Conservation (phyloP, 495 filamentous ascomycete species). For the Annulohypoxylon moriforme region DNA sequence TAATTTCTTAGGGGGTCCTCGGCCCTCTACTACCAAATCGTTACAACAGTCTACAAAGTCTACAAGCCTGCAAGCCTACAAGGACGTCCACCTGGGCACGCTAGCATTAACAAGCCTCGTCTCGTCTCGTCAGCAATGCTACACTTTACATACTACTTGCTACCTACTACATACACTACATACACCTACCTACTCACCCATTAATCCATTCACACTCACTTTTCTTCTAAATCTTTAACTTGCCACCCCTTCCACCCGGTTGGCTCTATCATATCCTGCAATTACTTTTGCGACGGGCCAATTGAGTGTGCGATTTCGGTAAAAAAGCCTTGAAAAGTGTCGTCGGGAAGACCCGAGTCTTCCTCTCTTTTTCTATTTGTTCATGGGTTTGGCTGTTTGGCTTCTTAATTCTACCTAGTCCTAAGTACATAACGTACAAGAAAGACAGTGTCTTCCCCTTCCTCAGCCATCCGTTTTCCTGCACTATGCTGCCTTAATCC, state of each 20-base stretch:
- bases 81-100: not conserved
- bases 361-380: constrained; percentile 23
- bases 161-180: not conserved
- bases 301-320: constrained; percentile 39
- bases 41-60: not conserved
- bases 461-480: constrained; percentile 18
- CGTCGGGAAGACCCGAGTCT: constrained; percentile 30
- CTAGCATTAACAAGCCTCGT: constrained; percentile 34
- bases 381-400: constrained; percentile 14
- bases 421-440: constrained; percentile 6
- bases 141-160: not conserved
- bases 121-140: constrained; percentile 37
- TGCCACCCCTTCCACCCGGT: constrained; percentile 42
- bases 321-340: constrained; percentile 22
- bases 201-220: constrained; percentile 6
- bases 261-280: constrained; percentile 31
- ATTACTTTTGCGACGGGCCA: constrained; percentile 17
- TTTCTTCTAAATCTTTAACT: constrained; percentile 37
- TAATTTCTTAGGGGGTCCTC: constrained; percentile 32
- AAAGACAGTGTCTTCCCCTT: constrained; percentile 35
- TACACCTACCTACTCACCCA: constrained; percentile 8
- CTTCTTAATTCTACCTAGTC: constrained; percentile 19
- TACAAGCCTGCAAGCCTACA: not conserved
- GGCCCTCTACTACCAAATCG: not conserved
- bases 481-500: constrained; percentile 40